Conservation (phyloP, 805 yeast species). For the Yarrowia deformans region DNA sequence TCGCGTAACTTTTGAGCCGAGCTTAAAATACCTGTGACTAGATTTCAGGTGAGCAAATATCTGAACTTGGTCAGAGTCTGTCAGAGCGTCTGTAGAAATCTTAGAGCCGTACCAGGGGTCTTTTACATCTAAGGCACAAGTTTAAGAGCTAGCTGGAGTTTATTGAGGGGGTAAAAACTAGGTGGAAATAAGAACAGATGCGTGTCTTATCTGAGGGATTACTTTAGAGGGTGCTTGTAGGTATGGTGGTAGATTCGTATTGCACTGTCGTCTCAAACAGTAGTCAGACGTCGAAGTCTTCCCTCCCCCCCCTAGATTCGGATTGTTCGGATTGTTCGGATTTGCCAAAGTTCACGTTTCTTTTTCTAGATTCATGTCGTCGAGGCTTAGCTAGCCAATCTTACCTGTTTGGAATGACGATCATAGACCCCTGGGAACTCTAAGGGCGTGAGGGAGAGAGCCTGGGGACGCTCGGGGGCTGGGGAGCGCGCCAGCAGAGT, state of each 20-base stretch:
- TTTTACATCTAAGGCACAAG: constrained; percentile 1
- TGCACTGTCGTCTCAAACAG: too few species aligned
- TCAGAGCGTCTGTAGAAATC: background rate
- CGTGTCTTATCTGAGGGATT: too few species aligned
- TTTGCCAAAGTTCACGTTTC: background rate
- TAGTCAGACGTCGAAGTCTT: too few species aligned
- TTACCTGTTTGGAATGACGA: constrained; percentile 18
- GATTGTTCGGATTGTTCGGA: too few species aligned
- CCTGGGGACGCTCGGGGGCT: background rate
- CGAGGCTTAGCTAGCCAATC: constrained; percentile 23
- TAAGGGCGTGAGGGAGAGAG: background rate
- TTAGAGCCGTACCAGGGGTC: constrained; percentile 33
- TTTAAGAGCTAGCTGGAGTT: background rate
- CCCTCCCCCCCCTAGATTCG: too few species aligned
- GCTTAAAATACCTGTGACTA: too few species aligned
- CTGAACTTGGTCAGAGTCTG: constrained; percentile 12
- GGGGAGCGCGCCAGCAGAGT: constrained; percentile 9
- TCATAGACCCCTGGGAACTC: constrained; percentile 28
- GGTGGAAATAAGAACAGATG: too few species aligned
- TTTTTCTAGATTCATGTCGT: background rate
- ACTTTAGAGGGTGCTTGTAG: too few species aligned
- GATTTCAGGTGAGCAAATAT: constrained; percentile 7
- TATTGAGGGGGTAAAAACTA: background rate
- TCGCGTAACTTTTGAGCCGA: too few species aligned
- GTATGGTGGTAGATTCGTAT: too few species aligned